Evolutionary conservation across 345 rosid species (phyloP).

Genomic region (Aegle marmelos): DNA sequence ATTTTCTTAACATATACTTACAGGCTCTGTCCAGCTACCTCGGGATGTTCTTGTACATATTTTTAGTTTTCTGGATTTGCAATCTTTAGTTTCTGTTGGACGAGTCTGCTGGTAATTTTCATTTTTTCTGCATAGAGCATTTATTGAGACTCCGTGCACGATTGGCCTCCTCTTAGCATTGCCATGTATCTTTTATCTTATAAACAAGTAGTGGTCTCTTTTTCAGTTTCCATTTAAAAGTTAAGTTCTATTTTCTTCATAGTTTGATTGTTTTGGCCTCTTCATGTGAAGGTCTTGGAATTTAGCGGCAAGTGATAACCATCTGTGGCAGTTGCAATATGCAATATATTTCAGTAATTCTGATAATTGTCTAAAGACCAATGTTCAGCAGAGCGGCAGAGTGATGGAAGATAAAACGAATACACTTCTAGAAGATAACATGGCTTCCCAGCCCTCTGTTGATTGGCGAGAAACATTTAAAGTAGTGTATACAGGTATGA

Average conservation of each 20-base stretch:
- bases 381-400: background rate
- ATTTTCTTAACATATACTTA: background rate
- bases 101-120: constrained; percentile 61
- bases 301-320: constrained; percentile 52
- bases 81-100: constrained; percentile 52
- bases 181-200: background rate
- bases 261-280: constrained; percentile 12
- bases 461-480: constrained; percentile 68
- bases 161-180: too few relatives aligned
- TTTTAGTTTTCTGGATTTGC: constrained; percentile 63
- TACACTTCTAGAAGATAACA: background rate
- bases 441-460: constrained; percentile 17
- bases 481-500: constrained; percentile 46
- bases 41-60: constrained; percentile 63
- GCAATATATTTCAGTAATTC: constrained; percentile 28
- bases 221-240: background rate
- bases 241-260: background rate
- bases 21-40: constrained; percentile 64
- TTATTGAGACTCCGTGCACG: background rate
- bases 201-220: background rate
- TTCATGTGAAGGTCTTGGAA: constrained; percentile 72
- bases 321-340: constrained; percentile 57
- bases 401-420: background rate
- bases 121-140: background rate
- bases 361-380: constrained; percentile 14